phyloP scores from a whole-genome alignment of 345 rosid genomes.

The Durio zibethinus region DNA sequence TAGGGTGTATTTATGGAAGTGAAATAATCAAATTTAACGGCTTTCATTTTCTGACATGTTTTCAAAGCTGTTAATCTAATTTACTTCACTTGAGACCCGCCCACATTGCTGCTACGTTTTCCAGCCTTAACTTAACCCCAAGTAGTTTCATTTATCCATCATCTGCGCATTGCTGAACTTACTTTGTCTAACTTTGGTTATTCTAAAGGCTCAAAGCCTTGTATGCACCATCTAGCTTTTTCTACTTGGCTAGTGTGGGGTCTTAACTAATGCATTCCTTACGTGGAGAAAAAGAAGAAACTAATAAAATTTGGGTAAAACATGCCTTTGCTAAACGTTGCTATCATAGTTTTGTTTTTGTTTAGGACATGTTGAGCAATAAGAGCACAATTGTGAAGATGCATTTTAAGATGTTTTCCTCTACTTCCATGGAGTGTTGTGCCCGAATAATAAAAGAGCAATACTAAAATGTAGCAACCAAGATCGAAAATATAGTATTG shows the following conservation, averaged over 20 bases:
- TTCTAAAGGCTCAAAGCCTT: not conserved
- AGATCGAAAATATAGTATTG: too few relatives aligned
- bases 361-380: not conserved
- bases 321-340: too few relatives aligned
- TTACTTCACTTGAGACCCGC: not conserved
- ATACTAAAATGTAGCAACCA: too few relatives aligned
- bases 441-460: not conserved
- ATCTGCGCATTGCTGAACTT: not conserved
- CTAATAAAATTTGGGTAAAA: too few relatives aligned
- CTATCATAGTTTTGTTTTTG: not conserved
- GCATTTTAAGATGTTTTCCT: not conserved
- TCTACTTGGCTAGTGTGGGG: not conserved
- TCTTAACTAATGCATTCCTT: not conserved
- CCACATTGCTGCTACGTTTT: not conserved
- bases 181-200: not conserved
- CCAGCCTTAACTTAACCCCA: not conserved
- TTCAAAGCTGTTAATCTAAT: not conserved
- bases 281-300: too few relatives aligned
- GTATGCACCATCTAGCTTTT: not conserved
- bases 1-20: not conserved
- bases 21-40: not conserved
- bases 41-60: not conserved
- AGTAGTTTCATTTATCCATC: not conserved
- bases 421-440: not conserved
- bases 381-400: not conserved